Conservation (phyloP, 1,139 yeast genomes). For the Blastobotrys proliferans region DNA sequence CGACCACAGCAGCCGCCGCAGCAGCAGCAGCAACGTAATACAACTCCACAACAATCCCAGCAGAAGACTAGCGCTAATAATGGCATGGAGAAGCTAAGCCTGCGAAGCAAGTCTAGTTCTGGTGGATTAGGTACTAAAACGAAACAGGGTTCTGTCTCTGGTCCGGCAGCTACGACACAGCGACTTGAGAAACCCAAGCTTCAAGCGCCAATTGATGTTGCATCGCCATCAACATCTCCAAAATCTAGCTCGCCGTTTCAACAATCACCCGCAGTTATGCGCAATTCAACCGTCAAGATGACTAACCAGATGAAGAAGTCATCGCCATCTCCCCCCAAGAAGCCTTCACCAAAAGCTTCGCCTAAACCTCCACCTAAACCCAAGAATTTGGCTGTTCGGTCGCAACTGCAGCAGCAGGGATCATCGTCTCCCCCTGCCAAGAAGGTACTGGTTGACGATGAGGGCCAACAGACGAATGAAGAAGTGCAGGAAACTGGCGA, state of each 20-base stretch:
- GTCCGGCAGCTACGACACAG: slow-evolving; percentile 4
- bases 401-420: background rate
- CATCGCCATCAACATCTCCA: slow-evolving; percentile 8
- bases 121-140: slow-evolving; percentile 7
- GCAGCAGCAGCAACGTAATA: too few species aligned
- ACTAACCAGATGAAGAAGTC: slow-evolving; percentile 4
- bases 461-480: slow-evolving; percentile 6
- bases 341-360: slow-evolving; percentile 3
- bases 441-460: slow-evolving; percentile 2
- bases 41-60: too few species aligned
- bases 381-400: background rate
- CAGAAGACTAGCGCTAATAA: too few species aligned
- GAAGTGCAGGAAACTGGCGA: slow-evolving; percentile 5
- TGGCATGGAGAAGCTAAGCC: slow-evolving; percentile 18
- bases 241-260: too few species aligned
- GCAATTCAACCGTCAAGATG: slow-evolving; percentile 8
- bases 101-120: slow-evolving; percentile 16
- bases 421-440: slow-evolving; percentile 1
- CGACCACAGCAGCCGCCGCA: background rate
- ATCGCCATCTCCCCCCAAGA: slow-evolving; percentile 3
- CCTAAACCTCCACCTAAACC: slow-evolving; percentile 1
- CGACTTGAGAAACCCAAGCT: too few species aligned
- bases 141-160: slow-evolving; percentile 2
- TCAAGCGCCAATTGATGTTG: slow-evolving; percentile 4
- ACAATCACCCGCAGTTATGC: background rate